Evolutionary conservation across 2,329 filamentous ascomycete species (phyloP).

Genomic region (Aschersonia sp.): DNA sequence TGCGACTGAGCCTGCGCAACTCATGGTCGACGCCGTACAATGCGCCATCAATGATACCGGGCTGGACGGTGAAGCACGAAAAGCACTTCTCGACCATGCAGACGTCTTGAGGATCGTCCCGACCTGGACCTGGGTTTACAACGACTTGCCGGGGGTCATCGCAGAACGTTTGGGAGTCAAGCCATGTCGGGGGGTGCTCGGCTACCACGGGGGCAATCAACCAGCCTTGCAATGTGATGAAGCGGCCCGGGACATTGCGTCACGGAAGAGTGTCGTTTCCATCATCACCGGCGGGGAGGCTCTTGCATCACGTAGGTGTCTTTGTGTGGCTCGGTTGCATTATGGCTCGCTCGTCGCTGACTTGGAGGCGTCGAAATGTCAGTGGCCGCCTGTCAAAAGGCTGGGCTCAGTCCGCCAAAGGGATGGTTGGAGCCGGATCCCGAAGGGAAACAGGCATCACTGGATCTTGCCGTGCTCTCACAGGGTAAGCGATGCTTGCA

Average conservation of each 20-base stretch:
- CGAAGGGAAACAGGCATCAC: slow-evolving; percentile 27
- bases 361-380: background rate
- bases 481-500: slow-evolving; percentile 7
- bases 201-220: slow-evolving; percentile 48
- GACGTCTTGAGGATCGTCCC: slow-evolving; percentile 46
- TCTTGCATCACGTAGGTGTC: slow-evolving; percentile 35
- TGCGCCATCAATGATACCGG: slow-evolving; percentile 34
- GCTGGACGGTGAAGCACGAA: slow-evolving; percentile 7
- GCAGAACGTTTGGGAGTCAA: slow-evolving; percentile 31
- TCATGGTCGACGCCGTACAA: slow-evolving; percentile 43
- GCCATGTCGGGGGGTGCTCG: slow-evolving; percentile 32
- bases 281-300: slow-evolving; percentile 51
- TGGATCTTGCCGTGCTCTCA: slow-evolving; percentile 29
- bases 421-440: slow-evolving; percentile 40
- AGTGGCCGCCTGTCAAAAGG: slow-evolving; percentile 19
- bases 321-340: background rate
- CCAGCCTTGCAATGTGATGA: slow-evolving; percentile 49
- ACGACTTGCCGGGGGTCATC: slow-evolving; percentile 40
- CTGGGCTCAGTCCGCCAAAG: slow-evolving; percentile 29
- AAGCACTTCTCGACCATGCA: slow-evolving; percentile 16
- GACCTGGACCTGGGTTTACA: slow-evolving; percentile 54
- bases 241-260: slow-evolving; percentile 40
- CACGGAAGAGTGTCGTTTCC: slow-evolving; percentile 38
- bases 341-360: slow-evolving; percentile 1
- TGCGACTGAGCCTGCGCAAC: slow-evolving; percentile 41